phyloP scores from a whole-genome alignment of 352 stramenopile species.

The Pythium rhizo-oryzae region DNA sequence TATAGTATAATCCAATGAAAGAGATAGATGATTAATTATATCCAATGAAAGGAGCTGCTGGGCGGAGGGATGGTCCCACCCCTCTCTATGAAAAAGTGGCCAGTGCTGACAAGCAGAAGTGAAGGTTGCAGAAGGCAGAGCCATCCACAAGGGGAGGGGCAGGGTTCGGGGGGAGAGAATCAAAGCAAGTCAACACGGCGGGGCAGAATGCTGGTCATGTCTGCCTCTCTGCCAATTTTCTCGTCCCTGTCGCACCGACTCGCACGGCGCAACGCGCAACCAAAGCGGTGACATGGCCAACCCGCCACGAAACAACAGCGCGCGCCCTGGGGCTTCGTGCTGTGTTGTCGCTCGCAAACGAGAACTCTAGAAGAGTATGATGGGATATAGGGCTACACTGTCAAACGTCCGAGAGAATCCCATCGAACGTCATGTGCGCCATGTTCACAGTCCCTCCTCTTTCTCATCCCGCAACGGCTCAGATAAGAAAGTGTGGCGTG shows the following conservation, averaged over 20 bases:
- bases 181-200: constrained; percentile 3
- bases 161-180: constrained; percentile 8
- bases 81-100: constrained; percentile 1
- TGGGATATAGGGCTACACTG: too few relatives aligned
- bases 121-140: constrained; percentile 10
- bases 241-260: constrained; percentile 1
- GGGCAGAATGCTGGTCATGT: not conserved
- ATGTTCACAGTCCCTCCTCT: not conserved
- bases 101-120: constrained; percentile 17
- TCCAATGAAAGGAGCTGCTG: not conserved
- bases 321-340: too few relatives aligned
- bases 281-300: not conserved
- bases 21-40: not conserved
- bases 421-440: not conserved
- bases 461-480: not conserved
- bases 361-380: too few relatives aligned
- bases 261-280: not conserved
- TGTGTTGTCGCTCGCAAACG: too few relatives aligned
- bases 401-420: too few relatives aligned
- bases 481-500: not conserved
- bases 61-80: not conserved
- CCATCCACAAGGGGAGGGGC: constrained; percentile 16
- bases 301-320: too few relatives aligned
- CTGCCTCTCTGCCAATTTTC: constrained; percentile 5
- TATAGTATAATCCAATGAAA: not conserved